Percentiles rank a stretch among this genome's conserved stretches.
Conservation (phyloP, 768 basidiomycete genomes). For the Boletus bicolor region DNA sequence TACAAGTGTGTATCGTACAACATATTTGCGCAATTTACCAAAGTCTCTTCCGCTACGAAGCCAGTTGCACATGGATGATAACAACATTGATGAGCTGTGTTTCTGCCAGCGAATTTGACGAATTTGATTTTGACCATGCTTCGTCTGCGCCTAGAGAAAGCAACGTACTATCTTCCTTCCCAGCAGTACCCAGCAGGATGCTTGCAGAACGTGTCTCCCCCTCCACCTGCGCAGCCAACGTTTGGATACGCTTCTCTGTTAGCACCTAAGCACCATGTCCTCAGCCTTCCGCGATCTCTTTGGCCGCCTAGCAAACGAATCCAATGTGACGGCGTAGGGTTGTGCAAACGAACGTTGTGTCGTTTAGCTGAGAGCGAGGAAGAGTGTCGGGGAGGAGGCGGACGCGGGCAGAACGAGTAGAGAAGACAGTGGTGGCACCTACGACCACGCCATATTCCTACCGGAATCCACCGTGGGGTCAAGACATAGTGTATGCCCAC, state of each 20-base stretch:
- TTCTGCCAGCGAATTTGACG: not conserved
- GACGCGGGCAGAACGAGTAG: not conserved
- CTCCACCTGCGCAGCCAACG: not conserved
- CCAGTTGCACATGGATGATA: not conserved
- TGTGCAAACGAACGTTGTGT: not conserved
- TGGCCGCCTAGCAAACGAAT: not conserved
- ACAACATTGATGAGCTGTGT: not conserved
- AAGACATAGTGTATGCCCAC: too few species aligned
- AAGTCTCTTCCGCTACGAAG: not conserved
- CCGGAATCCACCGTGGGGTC: too few species aligned
- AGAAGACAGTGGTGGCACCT: too few species aligned
- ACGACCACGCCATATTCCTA: too few species aligned
- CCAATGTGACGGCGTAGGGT: not conserved
- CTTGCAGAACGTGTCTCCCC: not conserved
- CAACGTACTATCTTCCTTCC: not conserved
- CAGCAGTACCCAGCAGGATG: not conserved
- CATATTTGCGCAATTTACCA: too few species aligned
- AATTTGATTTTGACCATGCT: not conserved
- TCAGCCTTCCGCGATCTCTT: not conserved
- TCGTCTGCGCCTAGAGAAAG: not conserved
- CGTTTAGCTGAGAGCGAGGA: not conserved
- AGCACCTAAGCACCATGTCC: not conserved
- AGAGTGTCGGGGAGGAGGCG: not conserved
- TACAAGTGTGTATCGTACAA: too few species aligned
- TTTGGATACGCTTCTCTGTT: not conserved